These are phyloP conservation scores for Bimuria novae-zelandiae DNA, from an alignment of 2,329 filamentous ascomycete species.

Conservation along the genomic window DNA sequence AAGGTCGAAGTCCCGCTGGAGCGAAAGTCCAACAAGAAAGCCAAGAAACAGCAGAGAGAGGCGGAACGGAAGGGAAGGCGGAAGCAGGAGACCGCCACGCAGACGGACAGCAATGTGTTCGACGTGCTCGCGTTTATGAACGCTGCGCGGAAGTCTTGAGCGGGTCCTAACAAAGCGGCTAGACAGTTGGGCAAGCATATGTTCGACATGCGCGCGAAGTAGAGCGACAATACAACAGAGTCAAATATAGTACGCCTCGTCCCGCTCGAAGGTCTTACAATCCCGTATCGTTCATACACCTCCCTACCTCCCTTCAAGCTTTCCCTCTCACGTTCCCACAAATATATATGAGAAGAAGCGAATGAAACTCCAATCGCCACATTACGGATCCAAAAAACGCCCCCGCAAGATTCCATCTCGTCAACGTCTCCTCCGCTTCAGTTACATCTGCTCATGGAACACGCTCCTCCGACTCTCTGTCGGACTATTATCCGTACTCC, in stretches of 20 bases:
- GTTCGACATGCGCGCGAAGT: neutral
- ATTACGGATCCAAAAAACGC: constrained; percentile 2
- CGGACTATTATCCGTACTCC: constrained; percentile 58
- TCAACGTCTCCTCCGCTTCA: neutral
- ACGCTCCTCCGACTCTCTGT: constrained; percentile 68
- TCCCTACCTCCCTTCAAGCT: neutral
- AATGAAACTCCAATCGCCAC: constrained; percentile 1
- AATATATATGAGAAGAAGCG: constrained; percentile 2
- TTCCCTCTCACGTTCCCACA: neutral
- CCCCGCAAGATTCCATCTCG: neutral
- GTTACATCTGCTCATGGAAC: constrained; percentile 70
- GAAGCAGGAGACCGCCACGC: constrained; percentile 3
- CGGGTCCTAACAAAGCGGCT: neutral
- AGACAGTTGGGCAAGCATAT: neutral
- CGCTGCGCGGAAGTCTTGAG: neutral
- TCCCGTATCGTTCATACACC: neutral
- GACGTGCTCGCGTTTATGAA: constrained; percentile 8
- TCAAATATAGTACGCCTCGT: too few species aligned
- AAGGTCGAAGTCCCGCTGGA: constrained; percentile 26
- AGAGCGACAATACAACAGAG: neutral
- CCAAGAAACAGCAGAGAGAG: constrained; percentile 30
- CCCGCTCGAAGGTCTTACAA: neutral
- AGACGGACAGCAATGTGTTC: constrained; percentile 4
- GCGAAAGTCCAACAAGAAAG: constrained; percentile 26
- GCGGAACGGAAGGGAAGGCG: constrained; percentile 33